Conservation (phyloP, 1,284 basidiomycete genomes). For the Fomitopsis schrenkii region DNA sequence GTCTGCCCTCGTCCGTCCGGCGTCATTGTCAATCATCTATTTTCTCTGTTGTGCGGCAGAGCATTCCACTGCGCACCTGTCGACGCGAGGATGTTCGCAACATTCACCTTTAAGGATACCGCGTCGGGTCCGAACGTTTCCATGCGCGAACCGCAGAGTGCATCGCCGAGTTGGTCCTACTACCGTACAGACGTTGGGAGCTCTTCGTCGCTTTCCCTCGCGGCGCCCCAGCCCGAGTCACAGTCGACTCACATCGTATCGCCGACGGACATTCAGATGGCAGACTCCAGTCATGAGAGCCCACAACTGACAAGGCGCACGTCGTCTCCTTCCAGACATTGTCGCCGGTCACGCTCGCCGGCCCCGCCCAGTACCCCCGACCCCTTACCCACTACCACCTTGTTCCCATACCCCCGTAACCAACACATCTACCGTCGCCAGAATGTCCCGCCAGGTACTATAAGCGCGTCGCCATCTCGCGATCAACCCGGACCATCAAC, state of each 20-base stretch:
- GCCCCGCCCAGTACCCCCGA: constrained; percentile 25
- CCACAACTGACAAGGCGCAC: constrained; percentile 36
- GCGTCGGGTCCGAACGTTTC: constrained; percentile 14
- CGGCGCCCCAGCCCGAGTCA: constrained; percentile 12
- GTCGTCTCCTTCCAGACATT: constrained; percentile 35
- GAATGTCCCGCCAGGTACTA: constrained; percentile 30
- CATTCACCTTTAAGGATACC: constrained; percentile 11
- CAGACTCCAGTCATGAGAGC: constrained; percentile 24
- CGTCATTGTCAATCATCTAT: constrained; percentile 16
- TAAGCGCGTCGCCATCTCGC: constrained; percentile 31
- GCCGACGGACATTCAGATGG: constrained; percentile 23
- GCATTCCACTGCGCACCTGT: background rate
- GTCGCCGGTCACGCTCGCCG: constrained; percentile 37
- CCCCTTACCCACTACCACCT: constrained; percentile 32
- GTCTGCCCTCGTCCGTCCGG: constrained; percentile 19
- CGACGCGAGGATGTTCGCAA: constrained; percentile 12
- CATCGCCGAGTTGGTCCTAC: constrained; percentile 16
- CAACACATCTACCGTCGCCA: constrained; percentile 28
- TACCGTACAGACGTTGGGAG: constrained; percentile 17
- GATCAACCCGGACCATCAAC: constrained; percentile 27
- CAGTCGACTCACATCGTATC: constrained; percentile 10
- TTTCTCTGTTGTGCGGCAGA: constrained; percentile 1
- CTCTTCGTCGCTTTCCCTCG: constrained; percentile 8
- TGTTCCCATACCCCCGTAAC: constrained; percentile 30
- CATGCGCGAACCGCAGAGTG: constrained; percentile 17